Evolutionary conservation across 768 basidiomycete genomes (phyloP).

Genomic region (Termitomyces heimii): DNA sequence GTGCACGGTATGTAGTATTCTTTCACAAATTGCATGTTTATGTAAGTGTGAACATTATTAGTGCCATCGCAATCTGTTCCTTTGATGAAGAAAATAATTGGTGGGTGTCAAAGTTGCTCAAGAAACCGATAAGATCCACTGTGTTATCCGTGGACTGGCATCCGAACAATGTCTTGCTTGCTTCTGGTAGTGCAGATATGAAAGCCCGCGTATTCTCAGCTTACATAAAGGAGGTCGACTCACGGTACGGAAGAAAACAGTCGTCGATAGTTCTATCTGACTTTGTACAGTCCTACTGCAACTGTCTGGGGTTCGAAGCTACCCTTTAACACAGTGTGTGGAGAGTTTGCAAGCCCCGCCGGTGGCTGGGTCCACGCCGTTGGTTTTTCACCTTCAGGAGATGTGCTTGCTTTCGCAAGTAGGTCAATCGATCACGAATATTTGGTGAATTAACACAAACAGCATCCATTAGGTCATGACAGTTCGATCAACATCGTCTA

Average conservation of each 20-base stretch:
- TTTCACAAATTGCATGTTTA: not conserved
- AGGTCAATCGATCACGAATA: conserved; percentile 25
- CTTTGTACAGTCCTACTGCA: conserved; percentile 61
- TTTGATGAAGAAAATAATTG: conserved; percentile 98
- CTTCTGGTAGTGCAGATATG: conserved; percentile 96
- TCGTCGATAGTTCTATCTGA: conserved; percentile 1
- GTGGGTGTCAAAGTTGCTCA: conserved; percentile 97
- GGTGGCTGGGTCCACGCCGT: conserved; percentile 98
- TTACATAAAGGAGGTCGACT: conserved; percentile 97
- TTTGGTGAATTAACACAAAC: not conserved
- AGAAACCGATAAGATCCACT: conserved; percentile 96
- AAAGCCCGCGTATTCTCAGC: conserved; percentile 97
- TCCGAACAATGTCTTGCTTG: conserved; percentile 96
- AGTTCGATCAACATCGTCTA: conserved; percentile 92
- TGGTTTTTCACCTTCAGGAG: conserved; percentile 95
- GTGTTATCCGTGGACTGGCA: conserved; percentile 97
- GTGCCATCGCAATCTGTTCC: conserved; percentile 93
- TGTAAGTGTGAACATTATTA: conserved; percentile 18
- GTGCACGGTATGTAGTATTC: conserved; percentile 64
- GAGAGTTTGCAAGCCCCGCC: conserved; percentile 81
- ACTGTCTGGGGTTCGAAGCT: conserved; percentile 97
- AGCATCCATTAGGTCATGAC: conserved; percentile 71
- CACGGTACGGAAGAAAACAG: conserved; percentile 45
- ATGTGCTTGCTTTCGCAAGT: conserved; percentile 91
- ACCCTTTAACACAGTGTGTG: conserved; percentile 96